Evolutionary conservation across 2,329 filamentous ascomycete genomes (phyloP), one percentile per base, ranked within the genome.

Genomic region (Aspergillus fumigatiaffinis): DNA sequence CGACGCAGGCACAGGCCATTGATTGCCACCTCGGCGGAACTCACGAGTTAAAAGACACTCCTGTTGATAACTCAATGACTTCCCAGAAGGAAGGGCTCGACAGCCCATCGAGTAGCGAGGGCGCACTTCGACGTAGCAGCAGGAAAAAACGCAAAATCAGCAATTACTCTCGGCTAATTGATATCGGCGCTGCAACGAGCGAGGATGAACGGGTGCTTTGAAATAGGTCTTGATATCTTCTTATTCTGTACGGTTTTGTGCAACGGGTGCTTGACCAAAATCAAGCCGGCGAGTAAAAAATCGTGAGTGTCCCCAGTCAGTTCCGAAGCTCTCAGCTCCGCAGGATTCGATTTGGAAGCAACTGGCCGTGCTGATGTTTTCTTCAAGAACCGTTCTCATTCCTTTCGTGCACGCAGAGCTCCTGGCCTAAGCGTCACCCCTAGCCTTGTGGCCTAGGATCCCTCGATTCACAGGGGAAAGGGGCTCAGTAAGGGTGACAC

Each of bases 81-180:
- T 50, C 28, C 10, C 54, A 53, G 26, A 50, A 47, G 10, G 12
- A 50, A 29, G 59, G 50, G 23, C 47, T 54, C 2, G 21, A 35
- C 42, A 55, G 44, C 35, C 52, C 32, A 12, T 47, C 54, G 26
- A 28, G 26, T n/a, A 21, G 26, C 14, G 56, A 56, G 10, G 53
- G 46, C n/a, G 3, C 44, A 47, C 53, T 58, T 23, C 61, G 62
- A 23, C 61, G 63, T 20, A 67, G 64, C 48, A 53, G 51, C 20
- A 58, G 62, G 32, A 71, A 69, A 57, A 64, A 60, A 38, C 67
- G 68, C 53, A 72, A 70, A 54, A 66, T 71, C 29, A 72, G 70
- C 63, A 71, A 71, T 49, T 68, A 65, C 48, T 58, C 58, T n/a
- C 61, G 66, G 35, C 63, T 68, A 20, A 64, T 72, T 53, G 68